Conservation (phyloP, 495 filamentous ascomycete genomes). For the Penicillium crystallinum region DNA sequence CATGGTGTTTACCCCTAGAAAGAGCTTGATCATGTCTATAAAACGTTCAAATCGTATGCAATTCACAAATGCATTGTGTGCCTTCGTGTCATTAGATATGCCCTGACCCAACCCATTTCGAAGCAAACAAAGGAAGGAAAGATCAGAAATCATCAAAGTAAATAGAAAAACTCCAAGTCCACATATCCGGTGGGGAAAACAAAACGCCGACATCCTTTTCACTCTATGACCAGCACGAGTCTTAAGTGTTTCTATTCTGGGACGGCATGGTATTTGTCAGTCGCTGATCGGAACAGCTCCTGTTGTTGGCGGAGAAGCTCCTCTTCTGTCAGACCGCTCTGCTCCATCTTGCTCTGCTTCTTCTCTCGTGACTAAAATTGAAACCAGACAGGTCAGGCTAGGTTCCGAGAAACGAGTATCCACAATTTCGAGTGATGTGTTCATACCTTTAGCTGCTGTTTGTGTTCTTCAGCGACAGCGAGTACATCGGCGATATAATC, state of each 20-base stretch:
- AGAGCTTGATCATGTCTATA: neutral
- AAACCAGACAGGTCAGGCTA: neutral
- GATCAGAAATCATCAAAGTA: slow-evolving; percentile 12
- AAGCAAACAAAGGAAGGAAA: slow-evolving; percentile 1
- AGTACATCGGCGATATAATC: slow-evolving; percentile 85
- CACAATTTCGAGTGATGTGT: neutral
- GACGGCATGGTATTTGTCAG: slow-evolving; percentile 62
- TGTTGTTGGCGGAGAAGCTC: slow-evolving; percentile 84
- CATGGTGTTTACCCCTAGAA: neutral
- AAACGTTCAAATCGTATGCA: slow-evolving; percentile 2
- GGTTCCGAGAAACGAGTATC: neutral
- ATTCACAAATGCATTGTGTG: slow-evolving; percentile 7
- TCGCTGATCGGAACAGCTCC: slow-evolving; percentile 82
- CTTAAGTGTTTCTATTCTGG: slow-evolving; percentile 28
- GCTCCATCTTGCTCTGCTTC: slow-evolving; percentile 93
- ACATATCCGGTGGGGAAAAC: slow-evolving; percentile 3
- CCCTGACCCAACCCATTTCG: neutral
- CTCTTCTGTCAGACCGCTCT: slow-evolving; percentile 83
- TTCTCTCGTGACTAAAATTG: slow-evolving; percentile 76
- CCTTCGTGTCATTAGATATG: slow-evolving; percentile 11
- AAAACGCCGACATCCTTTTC: slow-evolving; percentile 23
- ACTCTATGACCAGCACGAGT: slow-evolving; percentile 40
- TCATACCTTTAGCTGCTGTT: slow-evolving; percentile 82
- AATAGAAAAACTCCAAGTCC: slow-evolving; percentile 22
- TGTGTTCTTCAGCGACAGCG: slow-evolving; percentile 84